Percentiles rank a stretch among this genome's conserved stretches.
phyloP scores from a whole-genome alignment of 1,139 yeast genomes.

The Suhomyces wounanorum region DNA sequence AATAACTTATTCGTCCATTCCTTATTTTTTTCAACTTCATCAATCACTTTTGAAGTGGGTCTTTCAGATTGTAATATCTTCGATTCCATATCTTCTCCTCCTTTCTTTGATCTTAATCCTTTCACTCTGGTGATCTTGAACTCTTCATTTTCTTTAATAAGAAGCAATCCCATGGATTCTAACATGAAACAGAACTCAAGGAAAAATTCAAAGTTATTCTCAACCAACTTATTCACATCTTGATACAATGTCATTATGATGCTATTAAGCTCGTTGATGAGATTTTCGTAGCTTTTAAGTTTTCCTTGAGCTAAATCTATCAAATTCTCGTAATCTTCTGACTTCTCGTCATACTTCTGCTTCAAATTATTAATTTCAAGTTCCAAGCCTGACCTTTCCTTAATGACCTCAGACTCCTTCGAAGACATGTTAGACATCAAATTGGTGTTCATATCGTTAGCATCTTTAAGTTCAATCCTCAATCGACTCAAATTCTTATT shows the following conservation, averaged over 20 bases:
- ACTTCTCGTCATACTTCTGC: constrained; percentile 32
- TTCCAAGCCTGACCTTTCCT: constrained; percentile 53
- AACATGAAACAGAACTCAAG: constrained; percentile 59
- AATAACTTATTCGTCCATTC: constrained; percentile 34
- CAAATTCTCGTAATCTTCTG: constrained; percentile 57
- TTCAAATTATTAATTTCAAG: constrained; percentile 50
- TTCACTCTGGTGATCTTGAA: constrained; percentile 65
- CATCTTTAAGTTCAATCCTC: constrained; percentile 31
- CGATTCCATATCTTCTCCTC: constrained; percentile 25
- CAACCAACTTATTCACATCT: constrained; percentile 24
- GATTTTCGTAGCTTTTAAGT: constrained; percentile 31
- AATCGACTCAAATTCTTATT: constrained; percentile 26
- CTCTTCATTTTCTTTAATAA: constrained; percentile 45
- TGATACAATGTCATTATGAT: constrained; percentile 24
- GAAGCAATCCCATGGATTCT: constrained; percentile 76
- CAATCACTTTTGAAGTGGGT: constrained; percentile 35
- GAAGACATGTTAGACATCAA: constrained; percentile 65
- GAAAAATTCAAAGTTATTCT: constrained; percentile 30
- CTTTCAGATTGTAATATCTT: constrained; percentile 21
- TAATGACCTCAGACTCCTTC: constrained; percentile 58
- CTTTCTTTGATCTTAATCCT: constrained; percentile 56
- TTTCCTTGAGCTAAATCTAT: constrained; percentile 39
- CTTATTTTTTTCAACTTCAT: constrained; percentile 29
- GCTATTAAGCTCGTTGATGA: constrained; percentile 31
- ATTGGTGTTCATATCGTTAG: constrained; percentile 55